Conservation (phyloP, 2,329 filamentous ascomycete genomes). For the Helicocarpus griseus region DNA sequence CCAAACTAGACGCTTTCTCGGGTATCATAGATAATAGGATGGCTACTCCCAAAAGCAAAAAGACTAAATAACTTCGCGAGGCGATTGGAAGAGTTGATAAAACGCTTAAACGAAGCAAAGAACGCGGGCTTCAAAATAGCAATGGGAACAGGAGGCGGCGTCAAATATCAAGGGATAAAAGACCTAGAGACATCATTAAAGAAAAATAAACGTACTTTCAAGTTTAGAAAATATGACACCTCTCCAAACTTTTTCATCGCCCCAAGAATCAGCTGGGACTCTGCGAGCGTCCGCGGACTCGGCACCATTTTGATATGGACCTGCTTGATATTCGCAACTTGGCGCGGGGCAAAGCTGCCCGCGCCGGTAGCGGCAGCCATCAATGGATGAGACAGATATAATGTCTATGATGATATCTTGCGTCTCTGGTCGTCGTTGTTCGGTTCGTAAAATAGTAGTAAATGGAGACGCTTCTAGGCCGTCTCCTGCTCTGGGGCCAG, state of each 20-base stretch:
- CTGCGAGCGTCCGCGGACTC: slow-evolving; percentile 20
- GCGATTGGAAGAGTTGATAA: too few relatives aligned
- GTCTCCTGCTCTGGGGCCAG: too few relatives aligned
- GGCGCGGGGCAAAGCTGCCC: slow-evolving; percentile 3
- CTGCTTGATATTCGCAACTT: slow-evolving; percentile 14
- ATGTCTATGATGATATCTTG: neutral
- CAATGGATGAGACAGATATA: neutral
- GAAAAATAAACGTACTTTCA: slow-evolving; percentile 19
- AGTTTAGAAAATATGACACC: slow-evolving; percentile 28
- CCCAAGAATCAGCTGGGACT: slow-evolving; percentile 26
- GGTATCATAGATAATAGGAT: too few relatives aligned
- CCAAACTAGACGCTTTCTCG: too few relatives aligned
- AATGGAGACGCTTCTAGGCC: too few relatives aligned
- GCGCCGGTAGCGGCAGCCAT: slow-evolving; percentile 13
- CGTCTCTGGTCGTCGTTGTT: neutral
- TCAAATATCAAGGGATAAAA: neutral
- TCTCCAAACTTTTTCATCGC: slow-evolving; percentile 34
- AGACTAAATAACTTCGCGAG: too few relatives aligned
- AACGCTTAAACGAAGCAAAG: too few relatives aligned
- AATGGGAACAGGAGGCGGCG: neutral
- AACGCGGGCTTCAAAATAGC: too few relatives aligned
- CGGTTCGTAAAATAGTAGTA: too few relatives aligned
- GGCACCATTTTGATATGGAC: slow-evolving; percentile 25
- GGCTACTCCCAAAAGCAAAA: too few relatives aligned
- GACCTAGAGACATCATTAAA: too few relatives aligned